These are phyloP conservation scores for Chlamydomonas reinhardtii DNA, from an alignment of 163 green algal genomes.

Conservation along the genomic window DNA sequence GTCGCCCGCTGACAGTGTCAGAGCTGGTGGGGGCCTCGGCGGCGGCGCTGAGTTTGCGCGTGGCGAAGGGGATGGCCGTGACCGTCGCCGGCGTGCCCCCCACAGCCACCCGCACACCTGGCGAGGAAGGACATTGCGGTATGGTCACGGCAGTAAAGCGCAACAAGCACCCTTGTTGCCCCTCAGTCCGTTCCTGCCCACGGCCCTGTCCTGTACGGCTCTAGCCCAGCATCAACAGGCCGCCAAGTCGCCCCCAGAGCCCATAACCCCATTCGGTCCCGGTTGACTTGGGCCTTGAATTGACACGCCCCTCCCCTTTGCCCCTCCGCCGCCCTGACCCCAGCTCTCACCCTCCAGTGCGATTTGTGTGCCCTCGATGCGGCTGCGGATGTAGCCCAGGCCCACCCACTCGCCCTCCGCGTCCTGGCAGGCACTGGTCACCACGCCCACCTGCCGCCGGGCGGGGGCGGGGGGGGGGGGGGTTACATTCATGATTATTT, in stretches of 20 bases:
- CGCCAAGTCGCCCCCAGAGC: no score
- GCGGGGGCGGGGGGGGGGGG: not conserved
- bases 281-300: no score
- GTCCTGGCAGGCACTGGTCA: constrained; percentile 59
- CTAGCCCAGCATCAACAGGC: no score
- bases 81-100: constrained; percentile 14
- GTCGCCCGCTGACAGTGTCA: constrained; percentile 19
- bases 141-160: no score
- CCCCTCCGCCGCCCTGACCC: not conserved
- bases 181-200: no score
- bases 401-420: constrained; percentile 60
- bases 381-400: constrained; percentile 64
- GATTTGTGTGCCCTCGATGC: constrained; percentile 48
- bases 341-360: constrained; percentile 41
- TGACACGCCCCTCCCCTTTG: no score
- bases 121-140: not conserved
- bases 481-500: no score
- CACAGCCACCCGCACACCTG: constrained; percentile 46
- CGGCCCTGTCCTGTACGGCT: no score
- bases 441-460: constrained; percentile 21
- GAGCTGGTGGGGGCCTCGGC: constrained; percentile 3
- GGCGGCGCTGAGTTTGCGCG: constrained; percentile 10
- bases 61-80: constrained; percentile 37
- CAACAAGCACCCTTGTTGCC: no score
- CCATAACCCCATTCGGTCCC: no score